A percentile compares a stretch with the other conserved stretches of the same genome.
phyloP scores from a whole-genome alignment of 169 alveolate species.

The Plasmodium coatneyi region DNA sequence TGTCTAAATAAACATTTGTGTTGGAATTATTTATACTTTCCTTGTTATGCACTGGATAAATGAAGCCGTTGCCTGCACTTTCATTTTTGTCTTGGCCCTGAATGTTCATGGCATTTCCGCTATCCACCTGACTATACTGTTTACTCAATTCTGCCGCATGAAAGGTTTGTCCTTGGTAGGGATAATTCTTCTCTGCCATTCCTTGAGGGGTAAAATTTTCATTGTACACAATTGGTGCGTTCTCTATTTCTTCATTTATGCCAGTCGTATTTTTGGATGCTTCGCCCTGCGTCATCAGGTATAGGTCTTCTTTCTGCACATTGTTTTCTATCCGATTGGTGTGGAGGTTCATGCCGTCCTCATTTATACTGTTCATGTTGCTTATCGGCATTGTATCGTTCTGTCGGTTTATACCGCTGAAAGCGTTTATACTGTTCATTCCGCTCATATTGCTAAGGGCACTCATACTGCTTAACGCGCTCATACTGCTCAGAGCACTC shows the following conservation, averaged over 20 bases:
- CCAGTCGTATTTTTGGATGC: not conserved
- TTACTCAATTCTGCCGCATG: not conserved
- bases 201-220: conserved; percentile 1
- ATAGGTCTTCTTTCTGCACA: not conserved
- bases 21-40: not conserved
- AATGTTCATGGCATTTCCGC: not conserved
- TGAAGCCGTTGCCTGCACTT: not conserved
- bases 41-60: not conserved
- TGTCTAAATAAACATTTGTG: not conserved
- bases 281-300: not conserved
- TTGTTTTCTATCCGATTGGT: conserved; percentile 24
- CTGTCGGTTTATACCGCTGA: not conserved
- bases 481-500: not conserved
- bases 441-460: not conserved
- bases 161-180: not conserved
- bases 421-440: no score
- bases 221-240: not conserved
- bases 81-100: not conserved
- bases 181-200: not conserved
- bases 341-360: not conserved
- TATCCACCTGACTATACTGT: not conserved
- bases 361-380: not conserved
- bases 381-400: not conserved
- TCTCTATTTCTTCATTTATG: not conserved
- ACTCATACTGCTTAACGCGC: not conserved